Base-by-base conservation (phyloP, 2,329 filamentous ascomycete genomes). In the Penicillium verrucosum region DNA sequence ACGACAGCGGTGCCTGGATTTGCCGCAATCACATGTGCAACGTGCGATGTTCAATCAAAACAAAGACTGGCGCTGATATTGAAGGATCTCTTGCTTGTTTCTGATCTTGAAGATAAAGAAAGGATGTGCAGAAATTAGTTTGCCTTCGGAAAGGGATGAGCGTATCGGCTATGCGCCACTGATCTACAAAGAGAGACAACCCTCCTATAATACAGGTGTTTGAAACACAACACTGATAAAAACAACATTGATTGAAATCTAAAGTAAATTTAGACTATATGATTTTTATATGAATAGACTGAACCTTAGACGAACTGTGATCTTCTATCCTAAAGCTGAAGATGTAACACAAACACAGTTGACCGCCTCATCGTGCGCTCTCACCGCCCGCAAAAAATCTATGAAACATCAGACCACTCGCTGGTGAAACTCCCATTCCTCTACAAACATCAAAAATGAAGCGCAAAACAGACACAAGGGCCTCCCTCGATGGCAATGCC, bases 401-500 rank as follows among this genome's bases (percentile, higher is more conserved):
- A 59, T 47, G 32, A 54, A 54, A 40, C 49, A 64, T 61, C 61
- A 59, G 60, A 51, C 56, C 54, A 64, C 45, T 52, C 25, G 21
- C 36, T 32, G n/a, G 16, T 18, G 29, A 23, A 25, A n/a, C 27
- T 61, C 27, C 12, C 32, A 29, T 16, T 40, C 25, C 42, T 32
- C n/a, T 38, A 52, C 38, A 53, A 53, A 25, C 45, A 37, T 9
- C 32, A 51, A 70, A 67, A 56, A 76, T 76, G 76, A 80, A 80
- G 70, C 77, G 78, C 59, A 78, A 78, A 65, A 73, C 73, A 23
- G 68, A 72, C 12, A 58, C 62, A 34, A 64, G 68, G 47, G 65
- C 68, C n/a, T 68, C 66, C 6, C 42, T 65, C 16, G 63, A 65
- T 34, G 66, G 59, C 60, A 72, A 71, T 67, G 68, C 63, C 54